phyloP scores from a whole-genome alignment of 257 asterid species.

The Pogostemon cablin region DNA sequence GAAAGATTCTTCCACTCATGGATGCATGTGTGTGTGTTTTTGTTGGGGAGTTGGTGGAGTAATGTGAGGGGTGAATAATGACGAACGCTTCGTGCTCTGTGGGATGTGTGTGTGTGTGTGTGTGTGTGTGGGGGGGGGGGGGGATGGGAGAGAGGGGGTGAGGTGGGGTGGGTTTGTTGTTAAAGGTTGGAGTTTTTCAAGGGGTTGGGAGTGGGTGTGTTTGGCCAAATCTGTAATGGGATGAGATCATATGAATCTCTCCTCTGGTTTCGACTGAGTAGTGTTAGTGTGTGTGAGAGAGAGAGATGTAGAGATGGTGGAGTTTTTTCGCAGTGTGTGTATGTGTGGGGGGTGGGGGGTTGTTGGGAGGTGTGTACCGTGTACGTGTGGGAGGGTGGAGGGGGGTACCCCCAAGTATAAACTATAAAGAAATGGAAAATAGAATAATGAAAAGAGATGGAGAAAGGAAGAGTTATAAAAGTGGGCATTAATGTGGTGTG shows the following conservation, averaged over 20 bases:
- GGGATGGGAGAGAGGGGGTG: background rate
- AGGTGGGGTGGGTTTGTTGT: background rate
- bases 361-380: background rate
- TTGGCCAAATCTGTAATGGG: slow-evolving; percentile 52
- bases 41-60: slow-evolving; percentile 25
- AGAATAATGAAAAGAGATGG: background rate
- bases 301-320: background rate
- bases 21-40: slow-evolving; percentile 26
- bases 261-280: slow-evolving; percentile 18
- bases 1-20: slow-evolving; percentile 48
- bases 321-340: background rate
- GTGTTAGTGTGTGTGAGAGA: slow-evolving; percentile 11
- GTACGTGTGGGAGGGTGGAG: slow-evolving; percentile 15
- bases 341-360: background rate
- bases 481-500: background rate
- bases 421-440: background rate
- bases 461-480: background rate
- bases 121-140: slow-evolving; percentile 15
- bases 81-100: slow-evolving; percentile 37
- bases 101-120: slow-evolving; percentile 29
- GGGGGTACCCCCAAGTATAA: too few species aligned
- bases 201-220: slow-evolving; percentile 36
- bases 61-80: slow-evolving; percentile 35
- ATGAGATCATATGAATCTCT: slow-evolving; percentile 46
- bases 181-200: slow-evolving; percentile 33